Conservation (phyloP, 768 basidiomycete genomes). For the Russula compacta region DNA sequence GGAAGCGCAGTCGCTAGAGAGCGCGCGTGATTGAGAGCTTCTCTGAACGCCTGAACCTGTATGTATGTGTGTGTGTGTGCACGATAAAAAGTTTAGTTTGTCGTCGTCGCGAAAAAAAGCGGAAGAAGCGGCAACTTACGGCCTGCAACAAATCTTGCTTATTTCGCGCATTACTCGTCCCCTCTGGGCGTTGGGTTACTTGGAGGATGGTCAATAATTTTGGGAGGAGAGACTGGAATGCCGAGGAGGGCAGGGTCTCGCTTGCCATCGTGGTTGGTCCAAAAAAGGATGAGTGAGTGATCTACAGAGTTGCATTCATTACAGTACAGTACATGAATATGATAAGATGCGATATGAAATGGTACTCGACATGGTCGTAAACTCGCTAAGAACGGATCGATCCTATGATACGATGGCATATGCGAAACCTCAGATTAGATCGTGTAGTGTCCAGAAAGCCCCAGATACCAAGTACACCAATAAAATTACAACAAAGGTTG, state of each 20-base stretch:
- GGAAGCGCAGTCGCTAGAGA: conserved; percentile 49
- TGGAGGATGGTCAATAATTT: conserved; percentile 56
- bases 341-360: background rate
- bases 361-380: too few species aligned
- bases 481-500: conserved; percentile 10
- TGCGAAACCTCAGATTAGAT: conserved; percentile 7
- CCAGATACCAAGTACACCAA: conserved; percentile 9
- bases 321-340: background rate
- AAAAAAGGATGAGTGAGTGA: too few species aligned
- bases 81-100: too few species aligned
- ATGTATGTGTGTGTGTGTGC: conserved; percentile 23
- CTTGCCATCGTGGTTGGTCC: background rate
- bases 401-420: background rate
- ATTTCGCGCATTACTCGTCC: conserved; percentile 43
- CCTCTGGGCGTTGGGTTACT: conserved; percentile 49
- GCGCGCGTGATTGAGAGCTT: conserved; percentile 46
- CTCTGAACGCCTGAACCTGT: conserved; percentile 71
- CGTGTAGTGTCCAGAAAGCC: background rate
- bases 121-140: conserved; percentile 27
- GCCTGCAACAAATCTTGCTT: conserved; percentile 62
- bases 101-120: background rate
- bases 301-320: too few species aligned
- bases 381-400: too few species aligned
- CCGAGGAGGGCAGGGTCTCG: conserved; percentile 17
- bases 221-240: conserved; percentile 49